These are phyloP conservation scores for Flaveria trinervia DNA, from an alignment of 129 eudicot genomes.

Conservation along the genomic window DNA sequence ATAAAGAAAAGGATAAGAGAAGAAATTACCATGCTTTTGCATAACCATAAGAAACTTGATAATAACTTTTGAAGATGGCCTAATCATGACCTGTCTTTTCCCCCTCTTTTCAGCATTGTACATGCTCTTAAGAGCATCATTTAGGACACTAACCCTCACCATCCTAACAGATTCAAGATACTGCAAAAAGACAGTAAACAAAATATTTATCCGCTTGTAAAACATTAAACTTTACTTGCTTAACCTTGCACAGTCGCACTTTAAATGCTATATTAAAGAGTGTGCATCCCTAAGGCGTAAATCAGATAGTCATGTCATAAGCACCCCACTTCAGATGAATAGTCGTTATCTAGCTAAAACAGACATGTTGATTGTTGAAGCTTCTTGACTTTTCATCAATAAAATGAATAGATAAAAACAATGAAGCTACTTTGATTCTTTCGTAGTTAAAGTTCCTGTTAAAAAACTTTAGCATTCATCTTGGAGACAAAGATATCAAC, in stretches of 20 bases:
- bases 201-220: background rate
- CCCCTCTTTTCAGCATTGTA: slow-evolving; percentile 75
- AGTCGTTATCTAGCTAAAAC: no score
- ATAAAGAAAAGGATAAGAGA: background rate
- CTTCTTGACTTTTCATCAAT: no score
- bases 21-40: slow-evolving; percentile 61
- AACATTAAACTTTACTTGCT: background rate
- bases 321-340: no score
- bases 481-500: no score
- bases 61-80: slow-evolving; percentile 70
- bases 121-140: slow-evolving; percentile 77
- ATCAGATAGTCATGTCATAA: no score
- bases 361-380: no score
- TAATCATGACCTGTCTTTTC: slow-evolving; percentile 69
- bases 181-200: slow-evolving; percentile 16
- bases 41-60: slow-evolving; percentile 67
- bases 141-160: slow-evolving; percentile 62
- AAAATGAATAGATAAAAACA: no score
- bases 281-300: background rate
- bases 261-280: background rate
- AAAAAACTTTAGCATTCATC: no score
- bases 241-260: background rate
- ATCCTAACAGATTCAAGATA: slow-evolving; percentile 29
- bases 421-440: no score
- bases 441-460: no score